Evolutionary conservation across 768 basidiomycete species (phyloP), one percentile per base, ranked within the genome.

Genomic region (Imleria badia): DNA sequence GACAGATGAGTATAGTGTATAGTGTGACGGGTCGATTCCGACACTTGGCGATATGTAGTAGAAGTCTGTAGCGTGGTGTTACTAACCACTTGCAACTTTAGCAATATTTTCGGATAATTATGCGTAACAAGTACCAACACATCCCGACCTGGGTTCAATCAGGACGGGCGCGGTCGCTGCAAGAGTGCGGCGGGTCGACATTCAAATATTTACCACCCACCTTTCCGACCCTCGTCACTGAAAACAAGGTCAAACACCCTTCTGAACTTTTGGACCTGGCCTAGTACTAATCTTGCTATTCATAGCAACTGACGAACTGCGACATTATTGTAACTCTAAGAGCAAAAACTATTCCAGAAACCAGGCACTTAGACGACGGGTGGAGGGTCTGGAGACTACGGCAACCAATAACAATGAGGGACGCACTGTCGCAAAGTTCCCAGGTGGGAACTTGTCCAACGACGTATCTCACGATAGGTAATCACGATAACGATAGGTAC

Each of bases 291-390:
- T 10, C 5, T 20, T 20, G 33, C 49, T 17, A 20, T 26, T 26
- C 26, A 26, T 26, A 26, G 23, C 36, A 33, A 23, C 15, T 17
- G 29, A 52, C 14, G 31, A 36, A 26, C 23, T 20, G 50, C 75
- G 83, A 50, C 64, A 89, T 5, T 83, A 83, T 67, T 89, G 6
- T 26, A 26, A 6, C 26, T 90, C 72, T n/a, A 86, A 86, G 59
- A 82, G 82, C 51, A 87, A 84, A 61, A 5, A 88, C 88, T n/a
- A 72, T 84, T 15, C 63, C 64, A 5, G 87, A 87, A 64, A 73
- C 83, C 36, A 75, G 82, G 54, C 74, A 79, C 50, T 79, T 42
- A 14, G 10, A 19, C 26, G 6, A n/a, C n/a, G n/a, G n/a, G n/a
- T n/a, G n/a, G n/a, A n/a, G n/a, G n/a, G n/a, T n/a, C n/a, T n/a